Percentiles rank a stretch among this genome's conserved stretches.
phyloP scores from a whole-genome alignment of 2,329 filamentous ascomycete genomes.

The Neofusicoccum kwambonambiense region DNA sequence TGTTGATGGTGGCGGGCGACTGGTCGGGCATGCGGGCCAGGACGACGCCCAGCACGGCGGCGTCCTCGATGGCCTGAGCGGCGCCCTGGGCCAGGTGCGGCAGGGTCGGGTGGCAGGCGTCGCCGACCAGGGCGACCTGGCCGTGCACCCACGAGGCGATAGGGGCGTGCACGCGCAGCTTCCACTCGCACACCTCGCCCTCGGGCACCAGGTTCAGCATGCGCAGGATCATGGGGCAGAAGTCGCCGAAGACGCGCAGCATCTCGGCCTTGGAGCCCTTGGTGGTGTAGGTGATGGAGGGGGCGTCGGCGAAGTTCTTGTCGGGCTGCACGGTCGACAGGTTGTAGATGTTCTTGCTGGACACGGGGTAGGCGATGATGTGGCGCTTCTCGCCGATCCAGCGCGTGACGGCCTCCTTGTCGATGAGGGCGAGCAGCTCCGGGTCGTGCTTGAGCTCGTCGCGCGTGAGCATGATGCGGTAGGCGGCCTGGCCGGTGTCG shows the following conservation, averaged over 20 bases:
- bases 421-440: conserved; percentile 65
- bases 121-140: conserved; percentile 55
- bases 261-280: conserved; percentile 61
- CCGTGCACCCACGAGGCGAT: conserved; percentile 61
- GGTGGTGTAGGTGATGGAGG: conserved; percentile 62
- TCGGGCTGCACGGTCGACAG: conserved; percentile 63
- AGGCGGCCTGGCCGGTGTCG: conserved; percentile 74
- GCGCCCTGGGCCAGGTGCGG: conserved; percentile 65
- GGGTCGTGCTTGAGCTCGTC: conserved; percentile 66
- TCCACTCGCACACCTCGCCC: conserved; percentile 68
- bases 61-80: conserved; percentile 65
- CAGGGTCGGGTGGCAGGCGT: conserved; percentile 63
- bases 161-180: conserved; percentile 60
- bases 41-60: conserved; percentile 55
- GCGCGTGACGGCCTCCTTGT: conserved; percentile 65
- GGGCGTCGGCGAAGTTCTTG: conserved; percentile 57
- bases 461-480: conserved; percentile 73
- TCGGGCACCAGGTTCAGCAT: conserved; percentile 62
- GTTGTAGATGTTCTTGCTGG: conserved; percentile 66
- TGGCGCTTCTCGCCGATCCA: conserved; percentile 76
- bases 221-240: conserved; percentile 59
- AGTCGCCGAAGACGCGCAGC: conserved; percentile 59
- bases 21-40: conserved; percentile 50
- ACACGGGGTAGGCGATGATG: conserved; percentile 75
- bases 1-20: conserved; percentile 46